Base-by-base conservation (phyloP, 208 protist species). In the Leptomonas pyrrhocoris region DNA sequence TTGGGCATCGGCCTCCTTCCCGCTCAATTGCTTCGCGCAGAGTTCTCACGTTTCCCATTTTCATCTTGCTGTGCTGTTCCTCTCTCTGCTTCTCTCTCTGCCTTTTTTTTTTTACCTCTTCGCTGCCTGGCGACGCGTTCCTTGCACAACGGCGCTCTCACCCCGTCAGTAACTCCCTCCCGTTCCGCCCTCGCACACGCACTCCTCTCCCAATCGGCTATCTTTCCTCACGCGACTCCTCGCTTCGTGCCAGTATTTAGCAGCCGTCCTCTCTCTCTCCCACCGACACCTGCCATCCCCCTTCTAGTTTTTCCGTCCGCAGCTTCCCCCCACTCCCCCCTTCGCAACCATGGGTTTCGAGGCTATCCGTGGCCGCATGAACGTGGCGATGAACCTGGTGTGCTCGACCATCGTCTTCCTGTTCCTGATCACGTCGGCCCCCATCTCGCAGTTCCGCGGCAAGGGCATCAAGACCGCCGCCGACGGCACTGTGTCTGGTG, bases 381-480 rank as follows among this genome's bases (percentile, higher is more conserved):
- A 67, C 48, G 61, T 83, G 34, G 74, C 72, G 36, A 45, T 80
- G 54, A 74, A 79, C 73, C 31, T 83, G 63, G 56, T 87, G 60
- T 88, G 81, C 75, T 69, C 51, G 43, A 80, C 53, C 76, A 79
- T 85, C 30, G 69, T 81, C 36, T 90, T 85, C 63, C 43, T 87
- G 42, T 85, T 90, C 48, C 67, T 83, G 25, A 58, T 73, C 31
- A 81, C 80, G 31, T 82, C 74, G 25, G 76, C 77, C 19, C 84
- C 84, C 18, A 81, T 86, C 51, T 74, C 79, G 65, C 84, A 90
- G 66, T 90, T 87, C 66, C 76, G 73, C 34, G 80, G 81, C 58
- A 77, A 55, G 62, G 78, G 81, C 36, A 36, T 80, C 8, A 40
- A 53, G 15, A 19, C 12, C 34, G 36, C 16, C 21, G 34, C 5